These are phyloP conservation scores for Nidularia pulvinata DNA, from an alignment of 768 basidiomycete species.

Conservation along the genomic window DNA sequence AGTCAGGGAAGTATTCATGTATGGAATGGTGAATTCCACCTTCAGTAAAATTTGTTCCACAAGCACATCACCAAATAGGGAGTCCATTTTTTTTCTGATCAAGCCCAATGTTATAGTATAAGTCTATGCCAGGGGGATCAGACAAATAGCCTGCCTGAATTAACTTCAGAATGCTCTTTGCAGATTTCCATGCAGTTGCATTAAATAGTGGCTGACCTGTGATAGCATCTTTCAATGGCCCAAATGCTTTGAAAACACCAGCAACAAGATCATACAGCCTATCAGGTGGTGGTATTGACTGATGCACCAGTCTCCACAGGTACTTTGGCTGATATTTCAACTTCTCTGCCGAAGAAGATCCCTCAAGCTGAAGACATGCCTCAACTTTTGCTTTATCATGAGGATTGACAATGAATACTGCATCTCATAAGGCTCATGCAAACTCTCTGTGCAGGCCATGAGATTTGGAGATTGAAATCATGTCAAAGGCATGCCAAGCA, in stretches of 20 bases:
- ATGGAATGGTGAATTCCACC: slow-evolving; percentile 31
- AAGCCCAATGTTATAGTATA: slow-evolving; percentile 13
- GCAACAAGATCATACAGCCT: slow-evolving; percentile 19
- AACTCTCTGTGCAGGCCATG: slow-evolving; percentile 13
- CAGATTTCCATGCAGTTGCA: slow-evolving; percentile 19
- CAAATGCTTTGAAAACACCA: slow-evolving; percentile 24
- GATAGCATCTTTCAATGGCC: slow-evolving; percentile 26
- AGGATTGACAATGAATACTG: slow-evolving; percentile 12
- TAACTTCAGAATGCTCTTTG: slow-evolving; percentile 21
- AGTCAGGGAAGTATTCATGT: slow-evolving; percentile 12
- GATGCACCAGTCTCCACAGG: slow-evolving; percentile 19
- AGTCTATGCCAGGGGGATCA: slow-evolving; percentile 23
- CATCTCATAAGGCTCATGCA: slow-evolving; percentile 11
- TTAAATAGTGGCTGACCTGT: slow-evolving; percentile 26
- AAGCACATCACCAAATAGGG: slow-evolving; percentile 19
- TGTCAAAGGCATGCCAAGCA: slow-evolving; percentile 11
- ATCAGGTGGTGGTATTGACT: slow-evolving; percentile 26
- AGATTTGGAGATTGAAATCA: slow-evolving; percentile 9
- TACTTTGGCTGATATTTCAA: slow-evolving; percentile 12
- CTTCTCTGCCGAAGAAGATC: slow-evolving; percentile 7
- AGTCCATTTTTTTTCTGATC: slow-evolving; percentile 15
- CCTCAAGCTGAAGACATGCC: slow-evolving; percentile 19
- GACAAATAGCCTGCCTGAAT: slow-evolving; percentile 22
- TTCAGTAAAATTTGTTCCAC: slow-evolving; percentile 29
- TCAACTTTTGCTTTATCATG: slow-evolving; percentile 9